Evolutionary conservation across 129 eudicot genomes (phyloP), one percentile per base, ranked within the genome.

Genomic region (Escallonia rubra): DNA sequence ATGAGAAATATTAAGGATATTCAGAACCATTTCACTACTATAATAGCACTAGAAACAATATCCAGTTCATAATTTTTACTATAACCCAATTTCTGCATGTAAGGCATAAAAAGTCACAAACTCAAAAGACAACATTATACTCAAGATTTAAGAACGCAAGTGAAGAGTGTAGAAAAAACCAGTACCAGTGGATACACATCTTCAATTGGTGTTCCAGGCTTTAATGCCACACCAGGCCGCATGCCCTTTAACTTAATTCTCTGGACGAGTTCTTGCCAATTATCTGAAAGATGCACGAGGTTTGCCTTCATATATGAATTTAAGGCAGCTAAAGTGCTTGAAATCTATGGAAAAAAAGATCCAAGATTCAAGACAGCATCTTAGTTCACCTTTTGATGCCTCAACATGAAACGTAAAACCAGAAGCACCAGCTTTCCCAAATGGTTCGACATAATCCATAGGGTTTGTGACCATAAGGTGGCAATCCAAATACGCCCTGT

Each of bases 381-480:
- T 10, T 48, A 70, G 47, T 49, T 67, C 53, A 93, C 99, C 99
- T 93, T 85, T 84, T 15, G 90, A 82, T 69, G 72, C 90, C 87
- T 93, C 99, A 39, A 93, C 87, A 62, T 93, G 99, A 79, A 93
- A 93, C 4, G 99, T 93, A 66, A 93, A 93, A 62, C 96, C 96
- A 9, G 99, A 89, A 64, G 99, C 99, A 64, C 99, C 98, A 73
- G 99, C 99, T 81, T 86, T 93, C 16, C 88, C 95, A 4, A 93
- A 76, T 62, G 78, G 86, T 52, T 93, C 95, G 47, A 93, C 99
- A 73, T 93, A 93, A 63, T 85, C 99, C 68, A 89, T 69, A 64
- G 99, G 99, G 83, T 93, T 85, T 56, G 99, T 93, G 60, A 93
- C 99, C 99, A 93, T 93, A 57, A 89, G 84, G 69, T 93, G 98